A percentile compares a stretch with the other conserved stretches of the same genome.
Evolutionary conservation across 1,284 basidiomycete species (phyloP).

Genomic region (Trichosporon sp.): DNA sequence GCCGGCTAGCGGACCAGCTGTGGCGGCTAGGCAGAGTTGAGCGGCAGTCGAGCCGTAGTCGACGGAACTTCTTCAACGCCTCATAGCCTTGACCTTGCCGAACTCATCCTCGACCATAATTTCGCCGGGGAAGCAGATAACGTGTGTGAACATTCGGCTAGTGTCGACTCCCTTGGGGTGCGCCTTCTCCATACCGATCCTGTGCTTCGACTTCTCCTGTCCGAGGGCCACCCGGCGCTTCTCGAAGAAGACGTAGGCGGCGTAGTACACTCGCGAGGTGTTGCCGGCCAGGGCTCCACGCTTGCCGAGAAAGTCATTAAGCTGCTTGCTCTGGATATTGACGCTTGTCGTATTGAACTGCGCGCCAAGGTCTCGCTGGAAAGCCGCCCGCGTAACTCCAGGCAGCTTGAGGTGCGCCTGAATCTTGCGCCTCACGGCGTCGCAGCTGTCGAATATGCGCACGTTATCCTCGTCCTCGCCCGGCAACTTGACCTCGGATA

Average conservation of each 20-base stretch:
- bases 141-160: neutral
- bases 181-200: constrained; percentile 7
- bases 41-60: neutral
- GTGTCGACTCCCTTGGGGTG: neutral
- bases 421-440: constrained; percentile 5
- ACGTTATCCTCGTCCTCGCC: constrained; percentile 1
- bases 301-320: constrained; percentile 8
- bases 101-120: neutral
- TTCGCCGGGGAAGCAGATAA: neutral
- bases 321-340: constrained; percentile 11
- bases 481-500: neutral
- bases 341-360: neutral
- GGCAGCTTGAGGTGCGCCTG: constrained; percentile 1
- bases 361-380: constrained; percentile 1
- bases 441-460: constrained; percentile 6
- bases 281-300: neutral
- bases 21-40: neutral
- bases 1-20: too few relatives aligned
- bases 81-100: neutral
- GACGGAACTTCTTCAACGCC: neutral
- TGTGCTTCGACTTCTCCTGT: constrained; percentile 3
- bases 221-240: constrained; percentile 2
- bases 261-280: constrained; percentile 10
- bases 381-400: constrained; percentile 1
- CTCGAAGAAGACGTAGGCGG: constrained; percentile 9